Conservation (phyloP, 768 basidiomycete species). For the Scleroderma bovista region DNA sequence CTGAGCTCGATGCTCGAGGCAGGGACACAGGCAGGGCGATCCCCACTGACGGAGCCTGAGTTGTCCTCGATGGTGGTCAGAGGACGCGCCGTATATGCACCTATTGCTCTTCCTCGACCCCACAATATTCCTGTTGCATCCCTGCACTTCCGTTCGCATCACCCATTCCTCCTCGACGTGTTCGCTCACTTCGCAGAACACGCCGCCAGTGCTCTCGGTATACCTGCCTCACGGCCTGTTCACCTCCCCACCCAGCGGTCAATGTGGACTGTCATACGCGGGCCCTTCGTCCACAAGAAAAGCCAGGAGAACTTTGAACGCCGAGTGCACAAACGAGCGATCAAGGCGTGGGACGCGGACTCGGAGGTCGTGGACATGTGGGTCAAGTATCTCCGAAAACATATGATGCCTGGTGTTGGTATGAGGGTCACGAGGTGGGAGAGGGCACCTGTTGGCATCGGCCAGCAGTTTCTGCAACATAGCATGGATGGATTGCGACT, state of each 20-base stretch:
- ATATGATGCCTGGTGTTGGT: conserved; percentile 82
- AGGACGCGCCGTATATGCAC: conserved; percentile 52
- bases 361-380: conserved; percentile 72
- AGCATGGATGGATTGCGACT: conserved; percentile 31
- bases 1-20: conserved; percentile 2
- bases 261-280: conserved; percentile 80
- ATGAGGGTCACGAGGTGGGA: conserved; percentile 81
- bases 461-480: conserved; percentile 33
- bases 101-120: conserved; percentile 53
- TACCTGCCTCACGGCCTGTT: conserved; percentile 63
- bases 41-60: conserved; percentile 32
- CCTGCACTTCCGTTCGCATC: conserved; percentile 80
- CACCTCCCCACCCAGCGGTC: conserved; percentile 68
- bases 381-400: conserved; percentile 69
- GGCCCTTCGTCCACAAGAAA: conserved; percentile 92
- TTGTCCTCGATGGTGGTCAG: conserved; percentile 53
- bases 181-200: conserved; percentile 83
- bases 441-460: conserved; percentile 49
- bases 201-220: conserved; percentile 78
- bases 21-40: not conserved
- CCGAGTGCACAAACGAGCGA: conserved; percentile 71
- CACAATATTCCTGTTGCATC: conserved; percentile 73
- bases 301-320: conserved; percentile 93
- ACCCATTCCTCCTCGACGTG: conserved; percentile 59
- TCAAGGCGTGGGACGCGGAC: conserved; percentile 91